phyloP scores from a whole-genome alignment of 2,329 filamentous ascomycete genomes.

The Curvularia hawaiiensis region DNA sequence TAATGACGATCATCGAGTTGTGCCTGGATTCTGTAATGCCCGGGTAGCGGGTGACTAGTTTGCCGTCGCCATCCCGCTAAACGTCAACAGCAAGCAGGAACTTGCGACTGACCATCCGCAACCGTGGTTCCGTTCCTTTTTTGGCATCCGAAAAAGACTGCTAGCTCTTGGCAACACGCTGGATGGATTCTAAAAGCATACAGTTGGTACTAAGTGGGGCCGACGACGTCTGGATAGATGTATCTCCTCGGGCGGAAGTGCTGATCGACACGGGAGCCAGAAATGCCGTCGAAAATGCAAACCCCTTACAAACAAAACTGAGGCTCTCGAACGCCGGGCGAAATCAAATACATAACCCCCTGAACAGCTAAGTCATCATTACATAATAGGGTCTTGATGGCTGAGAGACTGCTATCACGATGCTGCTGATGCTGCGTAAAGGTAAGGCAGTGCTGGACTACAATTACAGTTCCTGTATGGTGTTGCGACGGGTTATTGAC shows the following conservation, averaged over 20 bases:
- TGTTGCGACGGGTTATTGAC: background rate
- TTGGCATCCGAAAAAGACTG: background rate
- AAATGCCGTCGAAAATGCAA: background rate
- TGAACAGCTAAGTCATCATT: background rate
- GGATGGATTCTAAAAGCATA: background rate
- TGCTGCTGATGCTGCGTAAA: background rate
- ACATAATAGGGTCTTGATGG: background rate
- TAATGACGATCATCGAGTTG: slow-evolving; percentile 2
- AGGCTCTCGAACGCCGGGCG: background rate
- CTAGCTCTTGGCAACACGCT: background rate
- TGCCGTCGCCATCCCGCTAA: slow-evolving; percentile 4
- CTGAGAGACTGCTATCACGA: background rate
- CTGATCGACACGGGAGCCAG: background rate
- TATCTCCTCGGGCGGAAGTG: background rate
- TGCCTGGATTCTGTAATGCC: slow-evolving; percentile 4
- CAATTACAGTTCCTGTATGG: background rate
- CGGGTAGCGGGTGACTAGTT: background rate
- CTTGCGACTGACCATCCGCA: background rate
- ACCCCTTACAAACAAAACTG: background rate
- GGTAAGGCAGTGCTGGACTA: background rate
- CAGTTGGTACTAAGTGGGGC: background rate
- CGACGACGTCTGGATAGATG: background rate
- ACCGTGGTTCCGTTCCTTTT: background rate
- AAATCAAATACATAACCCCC: background rate
- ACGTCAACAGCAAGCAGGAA: slow-evolving; percentile 10